These are phyloP conservation scores for Naganishia albida DNA, from an alignment of 1,284 basidiomycete species.

Conservation along the genomic window DNA sequence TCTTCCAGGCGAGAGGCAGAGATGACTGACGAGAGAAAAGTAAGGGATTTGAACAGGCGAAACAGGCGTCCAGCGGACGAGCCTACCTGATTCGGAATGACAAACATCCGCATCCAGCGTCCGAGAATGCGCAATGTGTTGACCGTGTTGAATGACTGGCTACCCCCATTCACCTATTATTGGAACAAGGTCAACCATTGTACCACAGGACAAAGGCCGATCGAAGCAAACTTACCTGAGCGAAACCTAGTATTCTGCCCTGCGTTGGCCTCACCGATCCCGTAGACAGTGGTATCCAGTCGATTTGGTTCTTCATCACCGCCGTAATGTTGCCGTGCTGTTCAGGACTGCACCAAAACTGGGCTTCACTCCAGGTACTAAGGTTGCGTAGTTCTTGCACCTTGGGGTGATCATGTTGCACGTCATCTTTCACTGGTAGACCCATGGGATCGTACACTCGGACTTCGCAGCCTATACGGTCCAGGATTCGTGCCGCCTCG, in stretches of 20 bases:
- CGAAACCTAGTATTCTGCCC: slow-evolving; percentile 46
- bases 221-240: slow-evolving; percentile 31
- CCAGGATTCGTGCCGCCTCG: slow-evolving; percentile 49
- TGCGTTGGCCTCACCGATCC: slow-evolving; percentile 54
- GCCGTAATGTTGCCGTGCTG: slow-evolving; percentile 52
- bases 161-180: slow-evolving; percentile 50
- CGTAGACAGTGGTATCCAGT: slow-evolving; percentile 51
- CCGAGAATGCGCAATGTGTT: slow-evolving; percentile 50
- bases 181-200: neutral
- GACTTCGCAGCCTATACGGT: slow-evolving; percentile 49
- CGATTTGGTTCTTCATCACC: slow-evolving; percentile 54
- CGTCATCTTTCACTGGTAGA: slow-evolving; percentile 52
- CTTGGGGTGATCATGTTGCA: slow-evolving; percentile 40
- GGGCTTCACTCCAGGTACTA: slow-evolving; percentile 46
- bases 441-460: slow-evolving; percentile 48
- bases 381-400: slow-evolving; percentile 47
- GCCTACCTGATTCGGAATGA: slow-evolving; percentile 39
- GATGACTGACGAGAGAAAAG: slow-evolving; percentile 46
- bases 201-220: neutral
- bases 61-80: neutral
- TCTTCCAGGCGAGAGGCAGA: slow-evolving; percentile 52
- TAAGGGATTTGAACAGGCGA: neutral
- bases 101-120: slow-evolving; percentile 51
- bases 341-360: slow-evolving; percentile 52
- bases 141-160: slow-evolving; percentile 53